Conservation (phyloP, 768 basidiomycete species). For the Mycena polygramma region DNA sequence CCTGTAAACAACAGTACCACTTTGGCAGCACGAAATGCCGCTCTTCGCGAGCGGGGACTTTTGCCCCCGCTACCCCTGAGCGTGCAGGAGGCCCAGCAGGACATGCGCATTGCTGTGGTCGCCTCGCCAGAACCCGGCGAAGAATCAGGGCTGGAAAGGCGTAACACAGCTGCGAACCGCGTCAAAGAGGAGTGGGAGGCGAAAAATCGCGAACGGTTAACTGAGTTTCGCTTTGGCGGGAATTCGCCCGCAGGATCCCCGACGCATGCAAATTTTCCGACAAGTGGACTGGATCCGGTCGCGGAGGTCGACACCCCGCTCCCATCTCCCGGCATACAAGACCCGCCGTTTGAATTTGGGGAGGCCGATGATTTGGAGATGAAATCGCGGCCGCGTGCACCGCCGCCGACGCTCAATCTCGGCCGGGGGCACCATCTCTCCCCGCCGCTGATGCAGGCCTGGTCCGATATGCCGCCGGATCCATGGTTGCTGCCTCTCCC, state of each 20-base stretch:
- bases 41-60: conserved; percentile 71
- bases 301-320: conserved; percentile 32
- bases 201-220: conserved; percentile 52
- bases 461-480: conserved; percentile 31
- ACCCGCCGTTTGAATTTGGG: not conserved
- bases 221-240: conserved; percentile 52
- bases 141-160: conserved; percentile 29
- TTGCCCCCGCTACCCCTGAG: conserved; percentile 62
- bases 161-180: conserved; percentile 60
- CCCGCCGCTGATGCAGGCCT: conserved; percentile 30
- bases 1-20: conserved; percentile 39
- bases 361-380: not conserved
- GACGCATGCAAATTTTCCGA: conserved; percentile 20
- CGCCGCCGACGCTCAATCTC: conserved; percentile 34
- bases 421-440: conserved; percentile 19
- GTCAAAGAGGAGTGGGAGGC: conserved; percentile 70
- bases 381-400: conserved; percentile 24
- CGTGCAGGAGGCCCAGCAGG: conserved; percentile 54
- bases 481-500: conserved; percentile 22
- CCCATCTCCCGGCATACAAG: conserved; percentile 18
- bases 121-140: conserved; percentile 32
- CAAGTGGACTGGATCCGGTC: conserved; percentile 26
- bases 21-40: conserved; percentile 63
- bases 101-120: conserved; percentile 54
- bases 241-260: conserved; percentile 34